Evolutionary conservation across 2,329 filamentous ascomycete species (phyloP).

Genomic region (Pseudocercospora fuligena): DNA sequence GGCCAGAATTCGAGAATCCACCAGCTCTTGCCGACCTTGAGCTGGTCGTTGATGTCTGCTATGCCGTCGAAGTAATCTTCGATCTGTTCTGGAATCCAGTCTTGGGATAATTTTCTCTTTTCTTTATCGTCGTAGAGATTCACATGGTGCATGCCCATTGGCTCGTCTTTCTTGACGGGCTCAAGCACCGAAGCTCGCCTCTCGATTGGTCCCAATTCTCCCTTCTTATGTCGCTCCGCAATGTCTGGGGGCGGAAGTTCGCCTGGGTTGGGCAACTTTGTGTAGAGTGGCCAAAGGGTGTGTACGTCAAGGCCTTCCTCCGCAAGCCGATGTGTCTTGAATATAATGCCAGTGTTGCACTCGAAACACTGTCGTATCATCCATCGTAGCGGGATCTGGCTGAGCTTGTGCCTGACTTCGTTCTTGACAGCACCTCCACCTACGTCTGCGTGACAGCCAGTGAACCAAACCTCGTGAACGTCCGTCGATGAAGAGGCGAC

Average conservation of each 20-base stretch:
- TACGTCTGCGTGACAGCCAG: conserved; percentile 50
- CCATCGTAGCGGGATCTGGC: conserved; percentile 53
- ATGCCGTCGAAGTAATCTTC: conserved; percentile 52
- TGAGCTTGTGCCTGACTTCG: conserved; percentile 49
- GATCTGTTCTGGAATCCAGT: conserved; percentile 46
- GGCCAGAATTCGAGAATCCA: conserved; percentile 53
- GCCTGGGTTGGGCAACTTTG: conserved; percentile 38
- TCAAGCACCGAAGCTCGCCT: conserved; percentile 35
- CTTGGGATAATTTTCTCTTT: conserved; percentile 24
- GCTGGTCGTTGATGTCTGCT: conserved; percentile 49
- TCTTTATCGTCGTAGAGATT: conserved; percentile 31
- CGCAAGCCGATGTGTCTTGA: conserved; percentile 46
- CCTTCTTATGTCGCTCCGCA: conserved; percentile 44
- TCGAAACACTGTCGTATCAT: conserved; percentile 56
- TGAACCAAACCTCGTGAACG: conserved; percentile 50
- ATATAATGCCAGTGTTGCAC: conserved; percentile 53
- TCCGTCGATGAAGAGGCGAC: conserved; percentile 34
- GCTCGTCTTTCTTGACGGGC: conserved; percentile 30
- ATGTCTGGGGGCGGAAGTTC: conserved; percentile 44
- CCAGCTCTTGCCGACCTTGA: conserved; percentile 46
- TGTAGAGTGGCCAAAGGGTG: conserved; percentile 48
- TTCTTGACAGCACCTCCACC: conserved; percentile 53
- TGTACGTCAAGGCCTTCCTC: conserved; percentile 50
- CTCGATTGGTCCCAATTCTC: conserved; percentile 40
- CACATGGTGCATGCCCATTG: conserved; percentile 32